phyloP scores from a whole-genome alignment of 768 basidiomycete genomes.

The Rhizopogon sp. region DNA sequence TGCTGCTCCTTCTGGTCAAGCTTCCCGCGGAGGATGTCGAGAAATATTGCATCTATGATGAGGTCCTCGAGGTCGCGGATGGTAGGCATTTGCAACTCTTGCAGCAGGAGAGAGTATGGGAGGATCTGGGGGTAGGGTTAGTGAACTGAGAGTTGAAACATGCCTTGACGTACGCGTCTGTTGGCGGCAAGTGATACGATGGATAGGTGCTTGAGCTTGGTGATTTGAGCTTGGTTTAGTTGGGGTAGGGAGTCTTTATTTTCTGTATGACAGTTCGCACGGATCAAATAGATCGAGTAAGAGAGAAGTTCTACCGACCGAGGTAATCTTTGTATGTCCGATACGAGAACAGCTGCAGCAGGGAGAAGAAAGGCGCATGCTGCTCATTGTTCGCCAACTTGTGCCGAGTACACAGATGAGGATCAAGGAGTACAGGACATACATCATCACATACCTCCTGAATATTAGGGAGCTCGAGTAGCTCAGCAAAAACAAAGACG shows the following conservation, averaged over 20 bases:
- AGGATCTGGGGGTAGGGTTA: conserved; percentile 53
- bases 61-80: conserved; percentile 93
- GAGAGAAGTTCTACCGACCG: conserved; percentile 38
- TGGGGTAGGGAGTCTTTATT: conserved; percentile 62
- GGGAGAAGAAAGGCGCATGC: conserved; percentile 50
- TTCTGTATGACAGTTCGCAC: conserved; percentile 35
- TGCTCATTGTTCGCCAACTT: conserved; percentile 70
- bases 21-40: conserved; percentile 83
- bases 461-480: conserved; percentile 78
- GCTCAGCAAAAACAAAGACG: conserved; percentile 88
- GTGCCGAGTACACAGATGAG: neutral
- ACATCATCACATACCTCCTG: conserved; percentile 57
- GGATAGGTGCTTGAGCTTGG: conserved; percentile 90
- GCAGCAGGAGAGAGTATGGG: conserved; percentile 69
- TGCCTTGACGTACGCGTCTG: conserved; percentile 54
- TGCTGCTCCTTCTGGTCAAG: conserved; percentile 90
- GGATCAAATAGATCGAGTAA: neutral
- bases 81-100: conserved; percentile 66
- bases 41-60: conserved; percentile 95
- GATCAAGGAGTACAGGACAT: neutral
- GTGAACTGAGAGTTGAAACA: neutral
- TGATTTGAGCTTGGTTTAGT: conserved; percentile 66
- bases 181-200: conserved; percentile 79
- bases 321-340: conserved; percentile 82
- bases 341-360: conserved; percentile 88